phyloP scores from a whole-genome alignment of 176 grass and related monocot genomes.

The Chloris gayana region DNA sequence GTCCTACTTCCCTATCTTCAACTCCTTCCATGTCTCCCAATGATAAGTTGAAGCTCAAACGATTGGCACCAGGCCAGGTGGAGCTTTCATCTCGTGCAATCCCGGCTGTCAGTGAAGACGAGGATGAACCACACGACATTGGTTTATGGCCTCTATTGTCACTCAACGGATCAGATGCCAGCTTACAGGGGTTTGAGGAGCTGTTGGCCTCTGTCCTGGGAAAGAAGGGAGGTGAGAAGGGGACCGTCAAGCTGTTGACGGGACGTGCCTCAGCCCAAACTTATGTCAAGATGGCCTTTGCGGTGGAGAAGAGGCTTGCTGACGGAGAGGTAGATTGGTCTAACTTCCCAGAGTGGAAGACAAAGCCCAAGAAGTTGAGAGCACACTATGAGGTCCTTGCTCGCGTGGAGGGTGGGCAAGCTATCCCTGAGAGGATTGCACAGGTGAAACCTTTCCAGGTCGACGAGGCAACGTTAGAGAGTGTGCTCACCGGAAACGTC shows the following conservation, averaged over 20 bases:
- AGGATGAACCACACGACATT: constrained; percentile 23
- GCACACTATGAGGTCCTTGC: constrained; percentile 84
- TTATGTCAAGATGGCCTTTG: constrained; percentile 83
- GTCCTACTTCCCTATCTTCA: constrained; percentile 68
- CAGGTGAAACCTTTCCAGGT: constrained; percentile 55
- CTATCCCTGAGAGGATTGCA: constrained; percentile 71
- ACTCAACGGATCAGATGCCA: constrained; percentile 69
- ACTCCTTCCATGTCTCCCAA: constrained; percentile 70
- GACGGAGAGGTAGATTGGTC: constrained; percentile 68
- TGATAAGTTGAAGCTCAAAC: constrained; percentile 80
- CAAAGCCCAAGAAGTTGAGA: constrained; percentile 64
- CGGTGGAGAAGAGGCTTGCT: constrained; percentile 54
- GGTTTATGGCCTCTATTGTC: constrained; percentile 84
- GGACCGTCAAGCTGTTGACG: constrained; percentile 71
- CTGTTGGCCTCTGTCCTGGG: constrained; percentile 70
- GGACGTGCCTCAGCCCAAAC: constrained; percentile 68
- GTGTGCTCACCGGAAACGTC: constrained; percentile 53
- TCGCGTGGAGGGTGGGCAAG: constrained; percentile 64
- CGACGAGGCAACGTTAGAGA: constrained; percentile 36
- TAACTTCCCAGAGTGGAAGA: constrained; percentile 62
- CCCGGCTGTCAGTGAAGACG: constrained; percentile 34
- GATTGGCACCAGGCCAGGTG: constrained; percentile 68
- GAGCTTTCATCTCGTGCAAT: constrained; percentile 63
- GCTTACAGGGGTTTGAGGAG: constrained; percentile 74
- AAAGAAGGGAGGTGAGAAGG: constrained; percentile 56